phyloP scores from a whole-genome alignment of 345 rosid genomes.

The Citrus cavaleriei region DNA sequence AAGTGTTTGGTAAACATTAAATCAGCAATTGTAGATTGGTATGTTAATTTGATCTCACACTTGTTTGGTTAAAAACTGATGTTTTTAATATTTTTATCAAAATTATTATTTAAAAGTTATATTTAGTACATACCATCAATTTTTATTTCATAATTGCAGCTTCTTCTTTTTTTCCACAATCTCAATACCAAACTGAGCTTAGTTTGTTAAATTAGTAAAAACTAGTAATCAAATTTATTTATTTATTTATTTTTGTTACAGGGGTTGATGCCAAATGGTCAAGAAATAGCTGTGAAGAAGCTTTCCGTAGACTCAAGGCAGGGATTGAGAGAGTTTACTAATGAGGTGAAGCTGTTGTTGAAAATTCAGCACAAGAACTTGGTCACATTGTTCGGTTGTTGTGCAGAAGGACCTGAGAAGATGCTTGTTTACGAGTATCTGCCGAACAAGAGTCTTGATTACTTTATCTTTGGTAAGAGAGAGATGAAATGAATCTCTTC shows the following conservation, averaged over 20 bases:
- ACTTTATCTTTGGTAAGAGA: slow-evolving; percentile 60
- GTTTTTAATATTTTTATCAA: too few relatives aligned
- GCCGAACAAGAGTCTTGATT: slow-evolving; percentile 72
- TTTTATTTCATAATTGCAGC: too few relatives aligned
- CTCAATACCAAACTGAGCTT: too few relatives aligned
- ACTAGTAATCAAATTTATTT: not conserved
- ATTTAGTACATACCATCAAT: too few relatives aligned
- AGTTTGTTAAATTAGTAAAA: not conserved
- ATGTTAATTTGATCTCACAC: too few relatives aligned
- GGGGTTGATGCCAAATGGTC: slow-evolving; percentile 61
- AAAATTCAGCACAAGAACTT: slow-evolving; percentile 75
- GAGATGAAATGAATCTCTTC: not conserved
- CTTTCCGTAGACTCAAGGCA: slow-evolving; percentile 56
- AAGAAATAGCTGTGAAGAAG: slow-evolving; percentile 75
- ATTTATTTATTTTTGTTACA: slow-evolving; percentile 18
- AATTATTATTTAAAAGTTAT: too few relatives aligned
- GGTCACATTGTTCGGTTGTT: slow-evolving; percentile 69
- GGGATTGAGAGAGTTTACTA: slow-evolving; percentile 64
- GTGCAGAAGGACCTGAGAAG: slow-evolving; percentile 63
- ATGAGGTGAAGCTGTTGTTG: slow-evolving; percentile 67
- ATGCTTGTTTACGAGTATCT: slow-evolving; percentile 83
- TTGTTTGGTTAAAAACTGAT: too few relatives aligned
- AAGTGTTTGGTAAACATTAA: fast-evolving
- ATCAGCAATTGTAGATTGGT: fast-evolving
- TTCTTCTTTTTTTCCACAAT: too few relatives aligned